These are phyloP conservation scores for Retiboletus flavoniger DNA, from an alignment of 1,284 basidiomycete genomes.

Conservation along the genomic window DNA sequence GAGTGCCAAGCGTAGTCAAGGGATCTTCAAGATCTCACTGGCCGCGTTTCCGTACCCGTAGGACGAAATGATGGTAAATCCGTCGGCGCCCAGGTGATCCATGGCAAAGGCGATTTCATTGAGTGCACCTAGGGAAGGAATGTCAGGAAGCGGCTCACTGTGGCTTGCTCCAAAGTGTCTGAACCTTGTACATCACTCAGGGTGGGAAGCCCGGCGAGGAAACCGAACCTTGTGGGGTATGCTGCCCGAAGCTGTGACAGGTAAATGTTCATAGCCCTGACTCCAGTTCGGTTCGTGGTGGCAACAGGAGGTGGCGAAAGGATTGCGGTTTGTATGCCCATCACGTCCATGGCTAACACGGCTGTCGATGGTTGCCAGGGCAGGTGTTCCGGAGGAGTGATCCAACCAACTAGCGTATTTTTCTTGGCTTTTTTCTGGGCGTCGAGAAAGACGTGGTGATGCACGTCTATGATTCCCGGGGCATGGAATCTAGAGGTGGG, in stretches of 20 bases:
- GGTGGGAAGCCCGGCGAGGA: conserved; percentile 63
- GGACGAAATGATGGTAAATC: conserved; percentile 60
- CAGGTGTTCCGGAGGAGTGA: conserved; percentile 57
- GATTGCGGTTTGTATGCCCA: conserved; percentile 56
- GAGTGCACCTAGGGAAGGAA: conserved; percentile 44
- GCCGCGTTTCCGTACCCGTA: conserved; percentile 51
- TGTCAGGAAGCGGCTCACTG: conserved; percentile 7
- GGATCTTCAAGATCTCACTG: conserved; percentile 36
- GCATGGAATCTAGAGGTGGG: not conserved
- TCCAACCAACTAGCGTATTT: conserved; percentile 54
- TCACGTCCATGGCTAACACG: conserved; percentile 56
- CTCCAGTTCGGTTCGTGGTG: conserved; percentile 41
- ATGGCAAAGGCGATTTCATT: conserved; percentile 56
- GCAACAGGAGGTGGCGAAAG: conserved; percentile 64
- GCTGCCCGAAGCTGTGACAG: conserved; percentile 46
- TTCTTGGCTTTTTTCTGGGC: conserved; percentile 44
- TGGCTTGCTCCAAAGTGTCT: conserved; percentile 7
- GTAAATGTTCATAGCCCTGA: conserved; percentile 48
- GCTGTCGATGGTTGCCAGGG: conserved; percentile 64
- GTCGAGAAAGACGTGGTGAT: conserved; percentile 68
- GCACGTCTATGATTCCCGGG: conserved; percentile 55
- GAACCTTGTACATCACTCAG: conserved; percentile 59
- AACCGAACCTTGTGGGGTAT: conserved; percentile 59
- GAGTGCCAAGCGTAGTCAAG: conserved; percentile 1
- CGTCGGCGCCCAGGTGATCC: conserved; percentile 58